Percentiles rank a stretch among this genome's conserved stretches.
These are phyloP conservation scores for Moricandia arvensis DNA, from an alignment of 345 rosid genomes.

Conservation along the genomic window DNA sequence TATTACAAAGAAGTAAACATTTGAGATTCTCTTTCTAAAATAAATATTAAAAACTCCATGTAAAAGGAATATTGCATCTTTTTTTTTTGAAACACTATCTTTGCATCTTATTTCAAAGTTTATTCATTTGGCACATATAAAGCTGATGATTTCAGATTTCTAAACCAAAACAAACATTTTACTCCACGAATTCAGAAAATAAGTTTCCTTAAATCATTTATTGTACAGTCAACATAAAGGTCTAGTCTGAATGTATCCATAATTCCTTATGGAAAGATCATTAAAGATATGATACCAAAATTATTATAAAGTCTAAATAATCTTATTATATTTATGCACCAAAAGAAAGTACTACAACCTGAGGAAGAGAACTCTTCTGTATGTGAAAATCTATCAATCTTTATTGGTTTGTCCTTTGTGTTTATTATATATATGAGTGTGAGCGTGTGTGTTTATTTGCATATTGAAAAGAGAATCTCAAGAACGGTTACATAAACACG, in stretches of 20 bases:
- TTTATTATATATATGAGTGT: neutral
- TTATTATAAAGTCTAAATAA: neutral
- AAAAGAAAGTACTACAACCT: neutral
- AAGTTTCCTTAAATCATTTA: neutral
- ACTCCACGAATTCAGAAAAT: neutral
- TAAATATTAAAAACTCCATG: too few species aligned
- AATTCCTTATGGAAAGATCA: neutral
- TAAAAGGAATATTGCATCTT: too few species aligned
- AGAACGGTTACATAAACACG: slow-evolving; percentile 10
- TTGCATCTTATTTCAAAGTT: neutral
- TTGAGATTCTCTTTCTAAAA: too few species aligned
- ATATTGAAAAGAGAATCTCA: neutral
- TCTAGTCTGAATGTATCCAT: neutral
- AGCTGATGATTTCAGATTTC: neutral
- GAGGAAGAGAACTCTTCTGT: slow-evolving; percentile 1
- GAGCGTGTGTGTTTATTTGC: neutral
- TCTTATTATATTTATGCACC: neutral
- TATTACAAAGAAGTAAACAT: too few species aligned
- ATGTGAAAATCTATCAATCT: neutral
- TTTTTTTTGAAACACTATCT: too few species aligned
- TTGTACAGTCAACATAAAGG: neutral
- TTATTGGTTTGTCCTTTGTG: neutral
- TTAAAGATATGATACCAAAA: slow-evolving; percentile 13
- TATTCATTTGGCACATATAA: neutral
- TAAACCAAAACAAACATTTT: neutral